Evolutionary conservation across 2,329 filamentous ascomycete genomes (phyloP).

Genomic region (Neospermospora avenae): DNA sequence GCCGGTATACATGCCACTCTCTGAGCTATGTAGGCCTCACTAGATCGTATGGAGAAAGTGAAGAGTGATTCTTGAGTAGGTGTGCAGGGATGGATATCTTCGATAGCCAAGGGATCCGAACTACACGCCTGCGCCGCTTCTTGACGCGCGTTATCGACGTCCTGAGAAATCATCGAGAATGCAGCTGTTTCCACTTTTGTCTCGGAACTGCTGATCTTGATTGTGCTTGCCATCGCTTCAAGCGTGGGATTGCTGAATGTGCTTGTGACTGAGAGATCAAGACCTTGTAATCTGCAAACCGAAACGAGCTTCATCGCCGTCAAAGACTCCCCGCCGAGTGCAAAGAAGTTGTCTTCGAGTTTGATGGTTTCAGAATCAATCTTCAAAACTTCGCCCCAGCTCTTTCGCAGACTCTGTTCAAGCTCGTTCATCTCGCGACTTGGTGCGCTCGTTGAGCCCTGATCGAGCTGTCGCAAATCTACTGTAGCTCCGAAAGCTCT

Average conservation of each 20-base stretch:
- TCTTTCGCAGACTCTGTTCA: conserved; percentile 13
- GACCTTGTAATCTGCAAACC: conserved; percentile 29
- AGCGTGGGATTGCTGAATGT: conserved; percentile 43
- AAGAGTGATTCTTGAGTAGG: conserved; percentile 40
- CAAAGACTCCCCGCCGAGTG: conserved; percentile 37
- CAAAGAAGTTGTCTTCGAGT: conserved; percentile 39
- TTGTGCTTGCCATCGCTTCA: conserved; percentile 42
- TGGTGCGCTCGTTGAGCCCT: background rate
- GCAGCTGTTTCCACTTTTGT: conserved; percentile 12
- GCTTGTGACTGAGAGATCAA: conserved; percentile 41
- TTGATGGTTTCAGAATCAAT: conserved; percentile 18
- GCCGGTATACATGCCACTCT: conserved; percentile 25
- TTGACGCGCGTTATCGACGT: conserved; percentile 17
- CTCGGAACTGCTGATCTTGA: conserved; percentile 15
- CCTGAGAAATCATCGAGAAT: conserved; percentile 29
- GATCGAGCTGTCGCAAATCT: background rate
- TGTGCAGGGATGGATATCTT: conserved; percentile 41
- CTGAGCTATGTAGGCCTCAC: conserved; percentile 38
- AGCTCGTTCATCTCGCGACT: background rate
- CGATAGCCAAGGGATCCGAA: conserved; percentile 23
- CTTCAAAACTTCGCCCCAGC: conserved; percentile 22
- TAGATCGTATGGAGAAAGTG: conserved; percentile 34
- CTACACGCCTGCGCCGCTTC: conserved; percentile 30
- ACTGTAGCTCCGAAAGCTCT: conserved; percentile 1
- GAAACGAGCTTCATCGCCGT: conserved; percentile 45